These are phyloP conservation scores for Parathielavia hyrcaniae DNA, from an alignment of 495 filamentous ascomycete genomes.

Conservation along the genomic window DNA sequence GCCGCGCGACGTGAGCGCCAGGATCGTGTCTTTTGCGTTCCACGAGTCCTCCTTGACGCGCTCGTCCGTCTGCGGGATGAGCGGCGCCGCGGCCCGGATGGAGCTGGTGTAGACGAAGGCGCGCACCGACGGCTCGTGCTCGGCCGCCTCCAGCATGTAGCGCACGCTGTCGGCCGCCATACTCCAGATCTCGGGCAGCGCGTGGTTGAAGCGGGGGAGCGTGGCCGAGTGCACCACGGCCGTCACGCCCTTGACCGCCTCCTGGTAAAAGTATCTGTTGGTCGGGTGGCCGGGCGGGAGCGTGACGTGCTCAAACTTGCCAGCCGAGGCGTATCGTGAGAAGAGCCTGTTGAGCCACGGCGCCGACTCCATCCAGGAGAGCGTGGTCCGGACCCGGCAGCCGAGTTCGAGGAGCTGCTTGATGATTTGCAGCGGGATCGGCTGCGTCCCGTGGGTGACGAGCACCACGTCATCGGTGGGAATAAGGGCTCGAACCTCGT, in stretches of 20 bases:
- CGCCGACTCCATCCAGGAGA: slow-evolving; percentile 34
- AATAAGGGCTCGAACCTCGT: too few relatives aligned
- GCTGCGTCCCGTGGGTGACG: slow-evolving; percentile 50
- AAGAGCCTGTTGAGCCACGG: slow-evolving; percentile 40
- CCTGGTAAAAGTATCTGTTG: slow-evolving; percentile 32
- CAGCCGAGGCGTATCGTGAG: slow-evolving; percentile 31
- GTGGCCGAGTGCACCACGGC: slow-evolving; percentile 42
- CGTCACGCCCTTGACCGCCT: slow-evolving; percentile 33
- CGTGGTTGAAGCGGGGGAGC: slow-evolving; percentile 30
- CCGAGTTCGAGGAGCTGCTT: slow-evolving; percentile 42
- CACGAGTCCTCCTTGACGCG: slow-evolving; percentile 37
- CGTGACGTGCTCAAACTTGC: slow-evolving; percentile 32
- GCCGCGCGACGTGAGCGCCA: slow-evolving; percentile 32
- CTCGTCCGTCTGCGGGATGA: slow-evolving; percentile 21
- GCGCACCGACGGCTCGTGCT: slow-evolving; percentile 38
- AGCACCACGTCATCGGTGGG: slow-evolving; percentile 26
- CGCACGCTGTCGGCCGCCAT: slow-evolving; percentile 29
- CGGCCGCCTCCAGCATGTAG: slow-evolving; percentile 41
- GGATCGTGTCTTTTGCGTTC: slow-evolving; percentile 41
- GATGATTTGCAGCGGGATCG: slow-evolving; percentile 44
- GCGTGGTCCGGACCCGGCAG: slow-evolving; percentile 46
- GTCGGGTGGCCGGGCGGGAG: slow-evolving; percentile 21
- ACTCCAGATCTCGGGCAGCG: slow-evolving; percentile 37
- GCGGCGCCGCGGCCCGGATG: slow-evolving; percentile 35
- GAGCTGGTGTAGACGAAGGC: slow-evolving; percentile 49